Conservation (phyloP, 371 early-diverging fungal species). For the Mucor mucedo region DNA sequence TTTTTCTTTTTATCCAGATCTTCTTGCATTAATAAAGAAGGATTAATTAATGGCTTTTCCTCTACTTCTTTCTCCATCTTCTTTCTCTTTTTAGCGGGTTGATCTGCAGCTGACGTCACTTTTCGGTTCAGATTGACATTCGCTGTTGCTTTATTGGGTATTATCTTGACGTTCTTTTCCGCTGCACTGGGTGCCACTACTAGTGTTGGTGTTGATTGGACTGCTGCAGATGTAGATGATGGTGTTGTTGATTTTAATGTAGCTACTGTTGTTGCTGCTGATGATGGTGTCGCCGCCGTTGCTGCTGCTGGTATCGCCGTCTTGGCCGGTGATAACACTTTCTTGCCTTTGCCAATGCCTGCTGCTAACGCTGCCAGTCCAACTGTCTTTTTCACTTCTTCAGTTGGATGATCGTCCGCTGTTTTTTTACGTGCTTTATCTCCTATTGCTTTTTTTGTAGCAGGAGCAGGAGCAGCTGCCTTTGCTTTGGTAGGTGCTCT, state of each 20-base stretch:
- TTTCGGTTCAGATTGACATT: not conserved
- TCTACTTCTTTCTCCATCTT: conserved; percentile 4
- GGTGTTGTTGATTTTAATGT: too few species aligned
- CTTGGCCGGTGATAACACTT: not conserved
- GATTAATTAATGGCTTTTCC: not conserved
- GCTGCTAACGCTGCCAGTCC: not conserved
- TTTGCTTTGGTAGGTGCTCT: conserved; percentile 25
- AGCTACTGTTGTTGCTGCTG: not conserved
- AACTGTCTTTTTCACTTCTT: conserved; percentile 3
- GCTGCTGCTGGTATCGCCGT: not conserved
- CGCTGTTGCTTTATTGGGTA: not conserved
- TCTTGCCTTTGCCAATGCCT: conserved; percentile 4
- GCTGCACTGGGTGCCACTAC: too few species aligned
- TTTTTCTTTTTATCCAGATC: not conserved
- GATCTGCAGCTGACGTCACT: conserved; percentile 4
- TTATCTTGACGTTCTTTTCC: not conserved
- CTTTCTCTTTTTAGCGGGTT: conserved; percentile 15
- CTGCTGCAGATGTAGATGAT: too few species aligned
- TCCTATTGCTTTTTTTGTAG: not conserved
- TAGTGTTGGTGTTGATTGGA: too few species aligned
- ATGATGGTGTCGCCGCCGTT: not conserved
- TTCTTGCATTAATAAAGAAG: conserved; percentile 2
- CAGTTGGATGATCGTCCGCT: conserved; percentile 1
- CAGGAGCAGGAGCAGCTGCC: not conserved
- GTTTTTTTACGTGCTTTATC: conserved; percentile 16